Percentiles rank a stretch among this genome's conserved stretches.
Conservation (phyloP, 116 monocot species). For the Papilionanthe hybrid region DNA sequence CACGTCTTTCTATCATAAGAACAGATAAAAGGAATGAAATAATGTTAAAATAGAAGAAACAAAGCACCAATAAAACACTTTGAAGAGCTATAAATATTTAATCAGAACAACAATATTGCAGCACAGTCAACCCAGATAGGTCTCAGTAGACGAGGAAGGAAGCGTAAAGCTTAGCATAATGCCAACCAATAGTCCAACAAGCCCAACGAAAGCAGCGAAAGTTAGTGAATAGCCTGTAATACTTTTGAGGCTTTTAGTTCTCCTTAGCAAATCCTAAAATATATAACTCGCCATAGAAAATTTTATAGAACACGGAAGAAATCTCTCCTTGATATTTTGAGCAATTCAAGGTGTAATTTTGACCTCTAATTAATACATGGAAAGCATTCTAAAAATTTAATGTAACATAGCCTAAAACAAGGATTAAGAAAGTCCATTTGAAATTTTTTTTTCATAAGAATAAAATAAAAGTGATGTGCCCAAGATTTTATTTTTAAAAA, state of each 20-base stretch:
- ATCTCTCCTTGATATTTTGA: not conserved
- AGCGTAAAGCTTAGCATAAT: slow-evolving; percentile 52
- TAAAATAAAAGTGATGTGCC: no score
- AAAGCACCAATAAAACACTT: no score
- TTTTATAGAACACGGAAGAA: not conserved
- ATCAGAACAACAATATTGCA: not conserved
- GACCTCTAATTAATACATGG: no score
- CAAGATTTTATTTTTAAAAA: no score
- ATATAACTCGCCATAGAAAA: not conserved
- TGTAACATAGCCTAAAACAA: no score
- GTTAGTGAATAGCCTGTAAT: slow-evolving; percentile 68
- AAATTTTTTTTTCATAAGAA: no score
- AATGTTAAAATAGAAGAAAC: not conserved
- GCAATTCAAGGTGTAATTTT: not conserved
- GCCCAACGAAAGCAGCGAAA: slow-evolving; percentile 60
- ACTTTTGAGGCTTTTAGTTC: slow-evolving; percentile 41
- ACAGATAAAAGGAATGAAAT: not conserved
- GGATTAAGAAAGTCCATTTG: no score
- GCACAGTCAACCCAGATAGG: not conserved
- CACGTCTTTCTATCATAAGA: not conserved
- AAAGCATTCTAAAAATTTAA: no score
- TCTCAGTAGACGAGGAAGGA: slow-evolving; percentile 31
- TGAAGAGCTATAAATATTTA: no score
- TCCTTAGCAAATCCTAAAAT: slow-evolving; percentile 64
- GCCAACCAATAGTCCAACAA: slow-evolving; percentile 60